Conservation (phyloP, 2,329 filamentous ascomycete species). For the Ceratocystis variospora region DNA sequence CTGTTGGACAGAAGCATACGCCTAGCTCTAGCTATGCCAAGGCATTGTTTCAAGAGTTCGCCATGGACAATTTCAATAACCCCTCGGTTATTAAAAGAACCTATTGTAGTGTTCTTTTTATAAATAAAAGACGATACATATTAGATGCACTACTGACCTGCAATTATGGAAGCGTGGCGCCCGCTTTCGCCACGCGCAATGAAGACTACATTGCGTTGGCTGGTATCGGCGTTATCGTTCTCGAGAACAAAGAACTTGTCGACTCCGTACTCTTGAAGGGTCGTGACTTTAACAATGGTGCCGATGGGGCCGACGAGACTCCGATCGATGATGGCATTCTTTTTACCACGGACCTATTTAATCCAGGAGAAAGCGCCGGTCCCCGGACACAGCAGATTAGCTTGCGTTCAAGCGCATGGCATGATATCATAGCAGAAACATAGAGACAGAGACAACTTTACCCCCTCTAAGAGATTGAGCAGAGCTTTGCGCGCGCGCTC, state of each 20-base stretch:
- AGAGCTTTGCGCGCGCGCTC: constrained; percentile 79
- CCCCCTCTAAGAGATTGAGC: constrained; percentile 80
- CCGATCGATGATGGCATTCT: constrained; percentile 90
- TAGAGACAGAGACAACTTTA: constrained; percentile 38
- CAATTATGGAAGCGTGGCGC: constrained; percentile 69
- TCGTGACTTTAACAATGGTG: constrained; percentile 87
- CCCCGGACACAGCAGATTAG: neutral
- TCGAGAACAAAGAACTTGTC: constrained; percentile 96
- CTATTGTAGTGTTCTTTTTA: neutral
- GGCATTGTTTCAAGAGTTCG: neutral
- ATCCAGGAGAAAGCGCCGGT: neutral
- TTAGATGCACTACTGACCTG: constrained; percentile 49
- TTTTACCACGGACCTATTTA: constrained; percentile 84
- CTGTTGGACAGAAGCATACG: neutral
- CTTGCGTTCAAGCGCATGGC: neutral
- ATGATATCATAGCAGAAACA: constrained; percentile 9
- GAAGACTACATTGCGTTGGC: constrained; percentile 90
- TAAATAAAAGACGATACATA: neutral
- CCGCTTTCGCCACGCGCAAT: constrained; percentile 82
- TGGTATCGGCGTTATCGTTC: constrained; percentile 87
- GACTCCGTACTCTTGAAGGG: constrained; percentile 90
- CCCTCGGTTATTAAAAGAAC: neutral
- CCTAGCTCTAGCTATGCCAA: neutral
- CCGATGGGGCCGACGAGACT: constrained; percentile 80
- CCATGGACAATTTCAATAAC: neutral